Percentiles rank a stretch among this genome's conserved stretches.
Conservation (phyloP, 2,329 filamentous ascomycete species). For the Magnaporthiopsis incrustans region DNA sequence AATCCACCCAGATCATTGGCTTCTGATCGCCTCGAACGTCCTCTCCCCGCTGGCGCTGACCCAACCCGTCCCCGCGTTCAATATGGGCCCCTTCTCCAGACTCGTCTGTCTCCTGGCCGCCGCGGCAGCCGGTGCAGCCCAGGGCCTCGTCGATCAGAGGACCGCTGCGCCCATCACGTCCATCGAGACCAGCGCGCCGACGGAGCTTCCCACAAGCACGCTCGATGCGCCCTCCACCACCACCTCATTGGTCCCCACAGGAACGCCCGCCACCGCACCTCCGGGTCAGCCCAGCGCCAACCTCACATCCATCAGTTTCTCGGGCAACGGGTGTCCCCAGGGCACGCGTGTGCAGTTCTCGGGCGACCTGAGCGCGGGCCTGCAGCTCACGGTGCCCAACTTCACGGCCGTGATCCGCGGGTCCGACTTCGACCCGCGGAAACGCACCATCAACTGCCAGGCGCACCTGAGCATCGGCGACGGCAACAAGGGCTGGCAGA, state of each 20-base stretch:
- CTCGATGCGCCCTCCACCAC: background rate
- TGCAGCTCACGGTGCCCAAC: conserved; percentile 2
- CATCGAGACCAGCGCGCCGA: background rate
- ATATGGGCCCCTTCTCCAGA: background rate
- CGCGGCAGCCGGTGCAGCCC: background rate
- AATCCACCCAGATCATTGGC: background rate
- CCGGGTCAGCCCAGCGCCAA: background rate
- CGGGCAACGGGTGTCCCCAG: conserved; percentile 36
- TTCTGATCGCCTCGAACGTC: too few species aligned
- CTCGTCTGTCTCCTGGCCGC: background rate
- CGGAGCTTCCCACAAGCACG: background rate
- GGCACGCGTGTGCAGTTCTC: conserved; percentile 1
- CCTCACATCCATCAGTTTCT: conserved; percentile 18
- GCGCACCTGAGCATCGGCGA: conserved; percentile 36
- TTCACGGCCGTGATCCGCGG: conserved; percentile 16
- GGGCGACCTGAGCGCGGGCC: background rate
- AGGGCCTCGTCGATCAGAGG: background rate
- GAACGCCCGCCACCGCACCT: background rate
- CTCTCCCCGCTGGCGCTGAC: too few species aligned
- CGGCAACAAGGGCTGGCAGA: conserved; percentile 35
- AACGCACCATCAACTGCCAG: conserved; percentile 38
- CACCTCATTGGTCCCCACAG: too few species aligned
- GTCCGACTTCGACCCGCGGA: conserved; percentile 21
- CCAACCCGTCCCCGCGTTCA: background rate
- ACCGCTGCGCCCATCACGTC: background rate